Percentiles rank a stretch among this genome's conserved stretches.
These are phyloP conservation scores for Rhododendron ferrugineum DNA, from an alignment of 148 eudicot species.

Conservation along the genomic window DNA sequence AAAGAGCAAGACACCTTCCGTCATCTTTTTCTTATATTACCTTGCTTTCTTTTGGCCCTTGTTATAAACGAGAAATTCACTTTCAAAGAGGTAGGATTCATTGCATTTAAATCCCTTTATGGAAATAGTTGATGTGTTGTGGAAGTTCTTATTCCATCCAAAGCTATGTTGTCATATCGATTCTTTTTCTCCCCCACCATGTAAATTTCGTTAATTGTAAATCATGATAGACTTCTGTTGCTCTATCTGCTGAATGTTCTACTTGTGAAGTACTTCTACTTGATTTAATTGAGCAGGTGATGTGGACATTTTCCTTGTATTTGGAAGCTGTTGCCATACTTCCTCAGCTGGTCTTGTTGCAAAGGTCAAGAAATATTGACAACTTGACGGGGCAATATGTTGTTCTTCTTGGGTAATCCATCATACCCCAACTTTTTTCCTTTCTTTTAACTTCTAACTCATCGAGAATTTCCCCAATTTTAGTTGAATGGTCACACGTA, in stretches of 20 bases:
- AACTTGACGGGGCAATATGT: constrained; percentile 89
- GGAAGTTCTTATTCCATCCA: neutral
- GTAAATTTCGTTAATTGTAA: neutral
- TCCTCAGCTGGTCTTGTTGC: constrained; percentile 93
- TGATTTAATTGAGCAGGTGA: constrained; percentile 46
- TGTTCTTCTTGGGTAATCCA: constrained; percentile 70
- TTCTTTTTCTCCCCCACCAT: neutral
- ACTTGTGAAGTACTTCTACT: constrained; percentile 18
- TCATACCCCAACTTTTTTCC: neutral
- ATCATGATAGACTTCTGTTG: neutral
- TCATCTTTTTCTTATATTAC: constrained; percentile 70
- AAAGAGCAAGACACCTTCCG: constrained; percentile 96
- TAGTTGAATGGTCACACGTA: neutral
- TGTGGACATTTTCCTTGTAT: constrained; percentile 95
- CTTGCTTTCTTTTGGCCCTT: constrained; percentile 72
- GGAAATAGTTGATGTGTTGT: neutral
- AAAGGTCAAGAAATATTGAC: constrained; percentile 96
- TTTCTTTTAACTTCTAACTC: neutral
- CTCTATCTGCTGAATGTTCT: neutral
- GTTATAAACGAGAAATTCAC: constrained; percentile 70
- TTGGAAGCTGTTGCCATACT: constrained; percentile 97
- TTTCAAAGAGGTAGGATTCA: constrained; percentile 62
- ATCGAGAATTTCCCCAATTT: neutral
- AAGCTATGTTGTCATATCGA: neutral
- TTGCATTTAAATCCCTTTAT: neutral